These are phyloP conservation scores for Shiraia sp. DNA, from an alignment of 2,329 filamentous ascomycete species.

Conservation along the genomic window DNA sequence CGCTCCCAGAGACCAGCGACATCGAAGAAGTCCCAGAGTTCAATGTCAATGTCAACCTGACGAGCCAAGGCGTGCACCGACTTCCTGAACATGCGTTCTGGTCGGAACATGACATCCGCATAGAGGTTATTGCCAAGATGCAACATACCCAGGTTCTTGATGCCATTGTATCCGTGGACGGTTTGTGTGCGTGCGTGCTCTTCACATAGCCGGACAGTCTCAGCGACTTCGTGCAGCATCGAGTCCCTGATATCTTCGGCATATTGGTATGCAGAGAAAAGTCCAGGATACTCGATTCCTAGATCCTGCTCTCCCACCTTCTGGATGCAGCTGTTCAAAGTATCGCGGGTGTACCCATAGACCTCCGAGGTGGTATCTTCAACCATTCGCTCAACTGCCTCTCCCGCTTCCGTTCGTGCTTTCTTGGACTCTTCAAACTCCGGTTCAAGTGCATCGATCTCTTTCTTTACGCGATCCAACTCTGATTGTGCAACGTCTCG, in stretches of 20 bases:
- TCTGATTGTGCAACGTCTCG: conserved; percentile 83
- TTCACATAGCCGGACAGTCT: conserved; percentile 78
- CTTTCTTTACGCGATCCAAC: conserved; percentile 77
- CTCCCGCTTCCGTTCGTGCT: conserved; percentile 76
- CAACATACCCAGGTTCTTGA: conserved; percentile 84
- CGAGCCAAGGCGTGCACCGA: conserved; percentile 79
- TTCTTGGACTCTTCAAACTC: conserved; percentile 82
- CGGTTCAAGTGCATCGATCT: conserved; percentile 82
- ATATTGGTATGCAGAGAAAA: conserved; percentile 85
- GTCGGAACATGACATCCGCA: conserved; percentile 81
- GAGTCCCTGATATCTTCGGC: conserved; percentile 90
- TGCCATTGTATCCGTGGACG: conserved; percentile 78
- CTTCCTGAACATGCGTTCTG: conserved; percentile 91
- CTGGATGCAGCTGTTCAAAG: conserved; percentile 74
- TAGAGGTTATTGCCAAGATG: conserved; percentile 85
- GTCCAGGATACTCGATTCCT: conserved; percentile 82
- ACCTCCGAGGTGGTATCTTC: conserved; percentile 84
- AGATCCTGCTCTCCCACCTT: conserved; percentile 77
- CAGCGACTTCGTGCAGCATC: conserved; percentile 86
- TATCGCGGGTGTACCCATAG: conserved; percentile 79
- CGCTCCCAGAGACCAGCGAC: conserved; percentile 78
- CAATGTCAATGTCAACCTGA: conserved; percentile 84
- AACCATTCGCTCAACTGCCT: conserved; percentile 78
- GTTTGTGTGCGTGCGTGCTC: conserved; percentile 80
- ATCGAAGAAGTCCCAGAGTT: conserved; percentile 93